phyloP scores from a whole-genome alignment of 345 rosid genomes.

The Acer saccharum region DNA sequence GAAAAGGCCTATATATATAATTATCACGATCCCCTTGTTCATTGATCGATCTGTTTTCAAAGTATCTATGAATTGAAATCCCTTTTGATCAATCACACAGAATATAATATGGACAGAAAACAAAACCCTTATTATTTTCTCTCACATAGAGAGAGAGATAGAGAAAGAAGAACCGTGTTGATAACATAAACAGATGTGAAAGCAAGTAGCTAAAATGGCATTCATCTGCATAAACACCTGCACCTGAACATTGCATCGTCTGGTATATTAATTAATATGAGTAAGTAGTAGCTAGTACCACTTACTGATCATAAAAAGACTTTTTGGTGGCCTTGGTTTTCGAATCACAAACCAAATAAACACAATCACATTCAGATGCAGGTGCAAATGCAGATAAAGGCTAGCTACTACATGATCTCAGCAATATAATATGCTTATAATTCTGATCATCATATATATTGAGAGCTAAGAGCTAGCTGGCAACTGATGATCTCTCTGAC shows the following conservation, averaged over 20 bases:
- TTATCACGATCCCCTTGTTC: too few relatives aligned
- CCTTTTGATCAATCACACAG: neutral
- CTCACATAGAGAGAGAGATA: neutral
- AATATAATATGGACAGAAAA: neutral
- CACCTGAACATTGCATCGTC: conserved; percentile 19
- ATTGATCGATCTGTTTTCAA: neutral
- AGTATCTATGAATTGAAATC: neutral
- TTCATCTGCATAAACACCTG: conserved; percentile 35
- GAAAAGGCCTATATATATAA: neutral
- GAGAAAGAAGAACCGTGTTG: neutral
- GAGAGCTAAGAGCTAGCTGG: neutral
- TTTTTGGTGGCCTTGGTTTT: conserved; percentile 9
- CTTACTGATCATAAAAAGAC: neutral
- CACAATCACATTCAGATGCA: conserved; percentile 33
- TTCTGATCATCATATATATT: neutral
- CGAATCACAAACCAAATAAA: neutral
- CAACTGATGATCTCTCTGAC: too few relatives aligned
- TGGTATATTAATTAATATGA: too few relatives aligned
- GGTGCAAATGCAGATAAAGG: conserved; percentile 45
- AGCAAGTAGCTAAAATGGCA: conserved; percentile 19
- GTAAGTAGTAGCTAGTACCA: too few relatives aligned
- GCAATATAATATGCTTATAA: neutral
- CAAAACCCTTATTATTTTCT: neutral
- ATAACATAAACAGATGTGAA: neutral
- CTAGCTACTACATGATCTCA: conserved; percentile 5